phyloP scores from a whole-genome alignment of 176 grass and related monocot species.

The bread wheat (Triticum aestivum) region IWGSC_CS_RefSeq_v2.1 NC_057799.1:356890196-356890695 shows the following conservation, averaged over 20 bases:
- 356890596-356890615: background rate
- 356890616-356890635: background rate
- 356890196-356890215: constrained; percentile 89
- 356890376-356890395: background rate
- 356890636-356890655: background rate
- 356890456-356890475: constrained; percentile 57
- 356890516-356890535: background rate
- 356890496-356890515: constrained; percentile 10
- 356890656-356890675: constrained; percentile 4
- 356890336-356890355: constrained; percentile 13
- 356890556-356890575: constrained; percentile 63
- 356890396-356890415: constrained; percentile 11
- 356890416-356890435: background rate
- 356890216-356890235: constrained; percentile 74
- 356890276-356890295: constrained; percentile 79
- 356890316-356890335: constrained; percentile 27
- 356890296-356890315: constrained; percentile 72
- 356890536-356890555: constrained; percentile 23
- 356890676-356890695: constrained; percentile 1
- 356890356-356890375: background rate
- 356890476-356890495: constrained; percentile 77
- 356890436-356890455: constrained; percentile 11
- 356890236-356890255: constrained; percentile 78
- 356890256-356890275: constrained; percentile 71
- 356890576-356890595: constrained; percentile 67